Base-by-base conservation (phyloP, 352 stramenopile species). In the Globisporangium polare region DNA sequence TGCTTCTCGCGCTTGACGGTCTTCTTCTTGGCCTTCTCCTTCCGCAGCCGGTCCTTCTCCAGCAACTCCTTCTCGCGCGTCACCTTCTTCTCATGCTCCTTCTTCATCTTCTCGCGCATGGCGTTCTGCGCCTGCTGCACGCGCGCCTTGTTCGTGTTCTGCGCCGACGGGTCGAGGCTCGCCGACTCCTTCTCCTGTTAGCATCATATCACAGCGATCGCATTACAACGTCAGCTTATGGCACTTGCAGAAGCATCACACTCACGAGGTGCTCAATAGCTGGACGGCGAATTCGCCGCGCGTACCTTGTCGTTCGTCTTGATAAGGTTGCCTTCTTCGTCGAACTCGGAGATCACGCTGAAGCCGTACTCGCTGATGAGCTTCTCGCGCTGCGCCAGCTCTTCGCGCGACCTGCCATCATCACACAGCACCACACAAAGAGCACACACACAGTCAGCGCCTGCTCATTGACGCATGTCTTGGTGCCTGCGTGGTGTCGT, bases 291-390 rank as follows among this genome's bases (percentile, higher is more conserved):
- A 41, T 54, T 33, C 29, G 13, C 49, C 22, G 17, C 9, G 20
- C 29, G 29, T 39, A 83, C 76, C 67, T 88, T 89, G 67, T 90
- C 78, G 51, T 75, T 79, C 20, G 76, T 83, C 69, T 90, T 86
- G 65, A 92, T 75, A 15, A 94, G 71, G 63, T 94, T 92, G 45
- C 83, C 86, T 15, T 92, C 81, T 65, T 94, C 86, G 58, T 94
- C 86, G 59, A 92, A 89, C 70, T 92, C 82, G 0, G 83, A 90
- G 61, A 90, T 79, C 35, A 80, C 72, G 13, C 77, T 89, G 62
- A 90, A 88, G 31, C 86, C 86, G 59, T 94, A 94, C 53, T 80
- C 80, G 43, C 68, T 89, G 53, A 94, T 86, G 53, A 94, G 77
- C 63, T 92, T 86, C 65, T 94, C 86, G 1, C 83, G 73, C 41